A percentile compares a stretch with the other conserved stretches of the same genome.
Evolutionary conservation across 495 filamentous ascomycete genomes (phyloP).

Genomic region (Cercophora sp.): DNA sequence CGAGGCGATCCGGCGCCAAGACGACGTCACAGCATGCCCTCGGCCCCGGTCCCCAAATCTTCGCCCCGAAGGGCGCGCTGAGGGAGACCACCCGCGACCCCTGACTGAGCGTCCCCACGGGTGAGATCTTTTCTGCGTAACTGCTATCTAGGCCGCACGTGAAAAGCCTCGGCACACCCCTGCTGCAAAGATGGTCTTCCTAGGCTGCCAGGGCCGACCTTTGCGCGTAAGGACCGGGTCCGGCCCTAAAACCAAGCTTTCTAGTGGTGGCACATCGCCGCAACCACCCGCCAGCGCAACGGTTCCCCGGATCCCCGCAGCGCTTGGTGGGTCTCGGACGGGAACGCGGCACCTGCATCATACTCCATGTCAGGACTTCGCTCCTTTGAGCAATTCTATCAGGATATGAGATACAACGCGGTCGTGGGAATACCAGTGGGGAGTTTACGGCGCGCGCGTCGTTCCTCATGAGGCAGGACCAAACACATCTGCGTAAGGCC

Average conservation of each 20-base stretch:
- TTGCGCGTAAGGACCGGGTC: background rate
- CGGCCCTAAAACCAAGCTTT: background rate
- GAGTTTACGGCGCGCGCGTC: no score
- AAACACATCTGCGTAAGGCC: no score
- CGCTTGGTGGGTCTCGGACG: background rate
- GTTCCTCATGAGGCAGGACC: no score
- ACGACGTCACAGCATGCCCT: background rate
- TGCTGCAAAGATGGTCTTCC: background rate
- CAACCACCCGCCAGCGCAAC: background rate
- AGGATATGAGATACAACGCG: no score
- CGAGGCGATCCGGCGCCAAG: background rate
- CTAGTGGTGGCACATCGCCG: background rate
- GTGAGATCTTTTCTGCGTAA: no score
- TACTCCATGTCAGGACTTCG: background rate
- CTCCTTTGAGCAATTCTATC: no score
- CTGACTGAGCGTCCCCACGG: no score
- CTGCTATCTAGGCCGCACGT: no score
- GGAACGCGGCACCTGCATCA: background rate
- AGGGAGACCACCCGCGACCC: background rate
- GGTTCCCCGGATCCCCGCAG: background rate
- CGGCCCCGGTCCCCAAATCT: constrained; percentile 5
- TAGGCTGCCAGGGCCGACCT: background rate
- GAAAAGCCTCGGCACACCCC: no score
- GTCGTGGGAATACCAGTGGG: no score
- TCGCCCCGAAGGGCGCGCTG: background rate